Conservation (phyloP, 1,284 basidiomycete species). For the Apiotrichum sp. region DNA sequence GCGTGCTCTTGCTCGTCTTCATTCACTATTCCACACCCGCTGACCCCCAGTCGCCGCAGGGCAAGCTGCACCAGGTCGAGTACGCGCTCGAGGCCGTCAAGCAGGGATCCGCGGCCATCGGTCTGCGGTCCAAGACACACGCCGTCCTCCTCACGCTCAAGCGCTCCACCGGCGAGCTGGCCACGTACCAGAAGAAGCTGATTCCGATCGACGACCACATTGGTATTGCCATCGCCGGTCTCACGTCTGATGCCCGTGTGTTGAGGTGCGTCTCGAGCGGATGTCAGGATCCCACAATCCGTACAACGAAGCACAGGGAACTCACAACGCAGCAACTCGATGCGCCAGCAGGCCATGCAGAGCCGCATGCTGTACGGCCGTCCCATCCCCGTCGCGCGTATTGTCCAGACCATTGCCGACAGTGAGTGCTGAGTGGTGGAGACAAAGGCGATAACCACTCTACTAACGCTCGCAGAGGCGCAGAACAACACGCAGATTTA, state of each 20-base stretch:
- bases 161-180: conserved; percentile 97
- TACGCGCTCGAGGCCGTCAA: conserved; percentile 99
- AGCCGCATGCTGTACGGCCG: conserved; percentile 92
- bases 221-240: conserved; percentile 94
- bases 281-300: too few species aligned
- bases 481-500: conserved; percentile 99
- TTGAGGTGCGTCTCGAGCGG: conserved; percentile 59
- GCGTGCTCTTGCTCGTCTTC: too few species aligned
- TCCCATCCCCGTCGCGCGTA: conserved; percentile 85
- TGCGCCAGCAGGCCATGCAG: conserved; percentile 97
- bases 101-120: conserved; percentile 97
- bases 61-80: conserved; percentile 72
- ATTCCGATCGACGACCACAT: conserved; percentile 99
- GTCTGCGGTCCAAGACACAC: conserved; percentile 90
- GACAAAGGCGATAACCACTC: neutral
- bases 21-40: neutral
- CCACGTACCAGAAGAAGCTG: conserved; percentile 99
- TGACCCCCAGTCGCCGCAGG: conserved; percentile 37
- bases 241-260: conserved; percentile 96
- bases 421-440: conserved; percentile 52
- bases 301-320: neutral
- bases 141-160: conserved; percentile 89
- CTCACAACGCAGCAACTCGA: conserved; percentile 70
- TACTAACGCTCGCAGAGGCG: conserved; percentile 60
- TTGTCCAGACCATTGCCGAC: conserved; percentile 90